phyloP scores from a whole-genome alignment of 192 early-diverging fungal species.

The Blastocladiella britannica region DNA sequence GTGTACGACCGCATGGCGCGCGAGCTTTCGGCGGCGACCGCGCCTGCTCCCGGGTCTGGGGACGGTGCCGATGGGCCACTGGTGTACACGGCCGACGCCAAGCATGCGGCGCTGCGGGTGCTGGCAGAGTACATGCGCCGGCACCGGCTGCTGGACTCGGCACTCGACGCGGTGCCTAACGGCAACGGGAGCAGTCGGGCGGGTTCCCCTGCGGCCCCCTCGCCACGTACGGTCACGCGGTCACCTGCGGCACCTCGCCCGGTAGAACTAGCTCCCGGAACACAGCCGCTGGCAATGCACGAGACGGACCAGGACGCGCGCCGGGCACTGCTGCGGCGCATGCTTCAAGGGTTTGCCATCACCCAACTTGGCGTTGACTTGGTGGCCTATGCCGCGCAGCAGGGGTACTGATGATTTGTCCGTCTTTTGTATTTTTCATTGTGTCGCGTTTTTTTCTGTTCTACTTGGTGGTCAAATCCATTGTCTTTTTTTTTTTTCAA shows the following conservation, averaged over 20 bases:
- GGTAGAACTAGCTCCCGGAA: no score
- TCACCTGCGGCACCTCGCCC: background rate
- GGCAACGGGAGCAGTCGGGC: background rate
- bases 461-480: background rate
- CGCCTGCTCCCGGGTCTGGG: no score
- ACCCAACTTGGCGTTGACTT: background rate
- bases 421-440: background rate
- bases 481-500: background rate
- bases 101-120: background rate
- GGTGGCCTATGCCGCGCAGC: background rate
- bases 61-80: background rate
- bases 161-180: background rate
- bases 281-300: no score
- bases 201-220: background rate
- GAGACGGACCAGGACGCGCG: background rate
- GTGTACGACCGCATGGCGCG: background rate
- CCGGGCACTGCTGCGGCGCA: background rate
- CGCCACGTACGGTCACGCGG: background rate
- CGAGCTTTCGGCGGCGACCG: background rate
- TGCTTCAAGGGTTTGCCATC: background rate
- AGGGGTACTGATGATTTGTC: background rate
- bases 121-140: background rate
- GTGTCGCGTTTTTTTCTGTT: background rate
- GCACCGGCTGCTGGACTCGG: background rate
- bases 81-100: background rate